These are phyloP conservation scores for Coprinellus aureogranulatus DNA, from an alignment of 768 basidiomycete species.

Conservation along the genomic window DNA sequence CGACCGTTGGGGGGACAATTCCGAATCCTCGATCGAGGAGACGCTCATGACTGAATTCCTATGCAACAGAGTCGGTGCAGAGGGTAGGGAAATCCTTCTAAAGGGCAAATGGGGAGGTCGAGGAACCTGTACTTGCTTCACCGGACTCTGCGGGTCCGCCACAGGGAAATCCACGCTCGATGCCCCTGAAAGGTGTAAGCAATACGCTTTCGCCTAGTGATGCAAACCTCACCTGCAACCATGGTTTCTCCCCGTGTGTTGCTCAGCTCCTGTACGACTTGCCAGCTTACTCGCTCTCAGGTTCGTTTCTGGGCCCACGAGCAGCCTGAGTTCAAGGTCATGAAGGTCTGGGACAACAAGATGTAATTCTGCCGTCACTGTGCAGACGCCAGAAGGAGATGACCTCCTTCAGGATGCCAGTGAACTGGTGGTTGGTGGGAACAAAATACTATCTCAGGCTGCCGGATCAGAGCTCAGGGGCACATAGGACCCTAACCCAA, in stretches of 20 bases:
- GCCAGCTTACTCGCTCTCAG: not conserved
- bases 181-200: not conserved
- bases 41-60: slow-evolving; percentile 69
- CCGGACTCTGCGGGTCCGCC: slow-evolving; percentile 19
- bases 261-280: not conserved
- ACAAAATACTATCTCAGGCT: too few relatives aligned
- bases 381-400: too few relatives aligned
- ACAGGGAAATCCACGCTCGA: slow-evolving; percentile 24
- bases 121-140: slow-evolving; percentile 30
- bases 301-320: not conserved
- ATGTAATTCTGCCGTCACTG: too few relatives aligned
- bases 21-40: slow-evolving; percentile 62
- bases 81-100: slow-evolving; percentile 60
- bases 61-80: slow-evolving; percentile 49
- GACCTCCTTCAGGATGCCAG: too few relatives aligned
- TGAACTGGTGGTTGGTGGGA: too few relatives aligned
- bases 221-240: not conserved
- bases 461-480: too few relatives aligned
- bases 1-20: slow-evolving; percentile 15
- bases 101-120: slow-evolving; percentile 55
- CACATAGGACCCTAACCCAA: too few relatives aligned
- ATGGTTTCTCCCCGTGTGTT: not conserved
- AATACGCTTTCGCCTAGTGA: not conserved
- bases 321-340: not conserved
- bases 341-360: not conserved